These are phyloP conservation scores for Leishmania tarentolae DNA, from an alignment of 208 protist genomes.

Conservation along the genomic window DNA sequence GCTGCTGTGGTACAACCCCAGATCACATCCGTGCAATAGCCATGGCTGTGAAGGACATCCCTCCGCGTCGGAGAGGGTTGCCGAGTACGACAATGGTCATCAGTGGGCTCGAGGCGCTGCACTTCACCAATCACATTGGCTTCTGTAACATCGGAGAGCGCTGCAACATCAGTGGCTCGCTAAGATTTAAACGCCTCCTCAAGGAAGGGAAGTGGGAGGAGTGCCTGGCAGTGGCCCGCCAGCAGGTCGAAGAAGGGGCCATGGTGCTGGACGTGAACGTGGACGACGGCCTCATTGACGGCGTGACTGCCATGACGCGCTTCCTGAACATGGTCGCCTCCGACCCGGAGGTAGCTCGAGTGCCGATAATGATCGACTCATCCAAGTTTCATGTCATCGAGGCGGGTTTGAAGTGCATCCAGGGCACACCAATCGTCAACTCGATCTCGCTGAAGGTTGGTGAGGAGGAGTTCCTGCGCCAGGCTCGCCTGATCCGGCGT, in stretches of 20 bases:
- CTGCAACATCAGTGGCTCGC: slow-evolving; percentile 97
- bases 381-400: slow-evolving; percentile 96
- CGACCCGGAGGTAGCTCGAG: slow-evolving; percentile 93
- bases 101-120: slow-evolving; percentile 89
- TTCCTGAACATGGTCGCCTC: slow-evolving; percentile 94
- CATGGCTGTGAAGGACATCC: slow-evolving; percentile 33
- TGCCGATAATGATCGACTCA: slow-evolving; percentile 97
- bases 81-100: slow-evolving; percentile 51
- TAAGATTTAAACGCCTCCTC: slow-evolving; percentile 94
- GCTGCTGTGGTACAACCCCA: slow-evolving; percentile 77
- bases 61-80: slow-evolving; percentile 38
- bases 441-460: slow-evolving; percentile 96
- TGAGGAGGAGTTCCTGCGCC: slow-evolving; percentile 93
- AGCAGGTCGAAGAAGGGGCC: slow-evolving; percentile 94
- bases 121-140: slow-evolving; percentile 72
- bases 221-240: slow-evolving; percentile 57
- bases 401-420: slow-evolving; percentile 92
- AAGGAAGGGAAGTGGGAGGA: slow-evolving; percentile 90
- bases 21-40: slow-evolving; percentile 74
- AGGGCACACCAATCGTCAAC: slow-evolving; percentile 98
- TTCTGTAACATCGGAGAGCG: slow-evolving; percentile 98
- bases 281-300: slow-evolving; percentile 97
- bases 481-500: slow-evolving; percentile 87
- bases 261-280: slow-evolving; percentile 98
- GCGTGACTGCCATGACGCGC: slow-evolving; percentile 87